Evolutionary conservation across 495 filamentous ascomycete genomes (phyloP).

Genomic region (Neurospora africana): DNA sequence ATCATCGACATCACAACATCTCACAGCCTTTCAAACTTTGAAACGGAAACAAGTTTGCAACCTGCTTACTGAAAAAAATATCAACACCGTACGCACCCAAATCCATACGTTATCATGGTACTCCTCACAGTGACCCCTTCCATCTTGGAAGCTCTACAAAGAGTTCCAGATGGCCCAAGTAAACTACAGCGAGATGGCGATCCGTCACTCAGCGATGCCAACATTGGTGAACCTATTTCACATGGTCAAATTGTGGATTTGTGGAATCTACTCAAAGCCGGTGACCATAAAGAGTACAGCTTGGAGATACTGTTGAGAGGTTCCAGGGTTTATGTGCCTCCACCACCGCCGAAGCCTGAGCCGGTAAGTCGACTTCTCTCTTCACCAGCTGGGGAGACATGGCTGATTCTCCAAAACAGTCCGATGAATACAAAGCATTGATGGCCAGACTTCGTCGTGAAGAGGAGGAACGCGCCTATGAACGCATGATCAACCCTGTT

Average conservation of each 20-base stretch:
- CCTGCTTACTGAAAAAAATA: too few species aligned
- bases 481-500: conserved; percentile 57
- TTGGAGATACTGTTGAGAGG: conserved; percentile 62
- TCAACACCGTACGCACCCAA: neutral
- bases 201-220: conserved; percentile 34
- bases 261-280: conserved; percentile 42
- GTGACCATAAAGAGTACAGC: conserved; percentile 20
- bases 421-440: conserved; percentile 73
- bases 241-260: conserved; percentile 68
- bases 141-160: conserved; percentile 53
- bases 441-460: conserved; percentile 77
- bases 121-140: conserved; percentile 62
- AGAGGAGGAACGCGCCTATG: conserved; percentile 69
- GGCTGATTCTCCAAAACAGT: conserved; percentile 40
- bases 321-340: conserved; percentile 62
- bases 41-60: too few species aligned
- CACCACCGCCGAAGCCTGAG: conserved; percentile 66
- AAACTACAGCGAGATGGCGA: conserved; percentile 16
- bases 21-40: neutral
- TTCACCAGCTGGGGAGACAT: neutral
- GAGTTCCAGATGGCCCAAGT: conserved; percentile 2
- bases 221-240: conserved; percentile 60
- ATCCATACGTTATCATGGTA: conserved; percentile 47
- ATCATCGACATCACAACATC: neutral
- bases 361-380: conserved; percentile 43